Conservation (phyloP, 192 early-diverging fungal species). For the Rhizoclosmatium sp. region DNA sequence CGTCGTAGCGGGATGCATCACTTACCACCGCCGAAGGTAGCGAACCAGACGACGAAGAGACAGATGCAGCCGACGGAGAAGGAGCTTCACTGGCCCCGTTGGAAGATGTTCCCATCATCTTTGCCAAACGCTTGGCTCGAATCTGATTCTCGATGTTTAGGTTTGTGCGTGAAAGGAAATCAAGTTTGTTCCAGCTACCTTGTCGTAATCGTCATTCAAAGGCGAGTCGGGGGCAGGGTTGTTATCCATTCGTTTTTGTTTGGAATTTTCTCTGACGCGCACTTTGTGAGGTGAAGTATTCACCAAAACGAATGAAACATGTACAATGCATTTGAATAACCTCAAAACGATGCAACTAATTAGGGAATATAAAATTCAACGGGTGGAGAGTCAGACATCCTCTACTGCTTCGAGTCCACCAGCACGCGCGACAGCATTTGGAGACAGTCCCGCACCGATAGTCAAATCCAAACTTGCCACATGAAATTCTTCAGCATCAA, state of each 20-base stretch:
- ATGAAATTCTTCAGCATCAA: conserved; percentile 12
- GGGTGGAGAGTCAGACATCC: too few species aligned
- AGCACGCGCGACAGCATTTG: background rate
- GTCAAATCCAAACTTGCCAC: background rate
- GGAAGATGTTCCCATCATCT: conserved; percentile 13
- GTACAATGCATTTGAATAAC: too few species aligned
- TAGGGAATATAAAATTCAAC: too few species aligned
- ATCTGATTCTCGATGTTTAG: conserved; percentile 25
- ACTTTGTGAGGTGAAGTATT: too few species aligned
- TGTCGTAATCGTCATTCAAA: background rate
- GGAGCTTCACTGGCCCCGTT: background rate
- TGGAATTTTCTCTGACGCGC: background rate
- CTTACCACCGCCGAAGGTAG: background rate
- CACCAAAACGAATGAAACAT: too few species aligned
- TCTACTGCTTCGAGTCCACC: too few species aligned
- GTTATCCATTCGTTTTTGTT: background rate
- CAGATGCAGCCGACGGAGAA: background rate
- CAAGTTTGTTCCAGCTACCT: background rate
- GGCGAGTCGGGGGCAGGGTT: background rate
- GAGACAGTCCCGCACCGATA: background rate
- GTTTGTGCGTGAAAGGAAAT: background rate
- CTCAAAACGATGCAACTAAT: too few species aligned
- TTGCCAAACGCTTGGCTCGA: conserved; percentile 39
- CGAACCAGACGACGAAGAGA: background rate
- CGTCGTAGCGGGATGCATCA: background rate